These are phyloP conservation scores for Eimeria praecox DNA, from an alignment of 169 alveolate genomes.

Conservation along the genomic window DNA sequence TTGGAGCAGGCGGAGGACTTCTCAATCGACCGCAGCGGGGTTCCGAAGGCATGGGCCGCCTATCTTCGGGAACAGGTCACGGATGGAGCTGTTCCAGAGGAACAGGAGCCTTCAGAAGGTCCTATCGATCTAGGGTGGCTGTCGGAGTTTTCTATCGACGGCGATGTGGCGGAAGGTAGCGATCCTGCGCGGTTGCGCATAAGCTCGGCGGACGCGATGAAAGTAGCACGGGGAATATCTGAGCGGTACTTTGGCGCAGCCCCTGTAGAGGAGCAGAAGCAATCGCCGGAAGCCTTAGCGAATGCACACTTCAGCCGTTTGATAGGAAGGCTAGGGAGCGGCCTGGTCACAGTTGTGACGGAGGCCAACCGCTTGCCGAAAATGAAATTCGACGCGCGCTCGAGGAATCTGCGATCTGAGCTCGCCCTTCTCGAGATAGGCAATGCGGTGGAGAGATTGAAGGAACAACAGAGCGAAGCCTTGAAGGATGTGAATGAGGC, in stretches of 20 bases:
- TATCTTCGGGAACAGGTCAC: not conserved
- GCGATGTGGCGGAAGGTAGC: not conserved
- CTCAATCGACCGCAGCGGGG: not conserved
- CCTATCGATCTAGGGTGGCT: not conserved
- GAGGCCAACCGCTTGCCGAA: conserved; percentile 3
- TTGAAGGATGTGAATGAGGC: not conserved
- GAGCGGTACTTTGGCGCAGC: not conserved
- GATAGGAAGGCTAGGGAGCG: not conserved
- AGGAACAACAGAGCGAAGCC: not conserved
- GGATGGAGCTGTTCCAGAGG: not conserved
- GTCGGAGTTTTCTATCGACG: not conserved
- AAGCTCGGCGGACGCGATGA: conserved; percentile 27
- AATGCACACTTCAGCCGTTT: not conserved
- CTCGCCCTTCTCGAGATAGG: conserved; percentile 21
- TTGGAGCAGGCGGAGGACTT: not conserved
- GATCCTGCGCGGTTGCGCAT: not conserved
- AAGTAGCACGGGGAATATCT: conserved; percentile 3
- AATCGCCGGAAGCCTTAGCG: not conserved
- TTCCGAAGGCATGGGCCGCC: conserved; percentile 36
- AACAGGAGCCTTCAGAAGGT: not conserved
- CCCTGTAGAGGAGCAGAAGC: not conserved
- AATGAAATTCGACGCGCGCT: not conserved
- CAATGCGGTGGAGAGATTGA: conserved; percentile 23
- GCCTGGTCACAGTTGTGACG: not conserved
- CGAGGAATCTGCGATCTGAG: conserved; percentile 9